Percentiles rank a stretch among this genome's conserved stretches.
These are phyloP conservation scores for Melaleuca alternifolia DNA, from an alignment of 345 rosid genomes.

Conservation along the genomic window DNA sequence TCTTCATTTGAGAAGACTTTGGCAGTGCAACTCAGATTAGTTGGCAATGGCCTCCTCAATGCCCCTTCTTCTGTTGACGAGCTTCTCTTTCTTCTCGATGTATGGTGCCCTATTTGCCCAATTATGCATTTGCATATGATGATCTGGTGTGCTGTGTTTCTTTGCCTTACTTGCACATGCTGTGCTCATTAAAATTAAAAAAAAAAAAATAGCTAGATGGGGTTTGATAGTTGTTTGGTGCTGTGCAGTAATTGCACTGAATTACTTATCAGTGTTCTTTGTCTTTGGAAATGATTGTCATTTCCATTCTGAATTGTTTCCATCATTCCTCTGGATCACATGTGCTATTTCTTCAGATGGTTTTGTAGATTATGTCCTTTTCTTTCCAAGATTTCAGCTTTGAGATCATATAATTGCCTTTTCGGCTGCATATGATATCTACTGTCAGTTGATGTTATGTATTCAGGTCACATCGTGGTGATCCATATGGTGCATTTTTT, in stretches of 20 bases:
- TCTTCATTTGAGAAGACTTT: constrained; percentile 11
- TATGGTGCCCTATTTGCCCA: constrained; percentile 4
- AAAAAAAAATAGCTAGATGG: not conserved
- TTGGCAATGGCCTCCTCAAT: constrained; percentile 39
- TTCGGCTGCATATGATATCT: not conserved
- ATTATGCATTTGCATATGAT: not conserved
- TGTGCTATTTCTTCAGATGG: not conserved
- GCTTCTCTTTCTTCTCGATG: constrained; percentile 44
- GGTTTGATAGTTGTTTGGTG: not conserved
- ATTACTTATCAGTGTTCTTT: not conserved
- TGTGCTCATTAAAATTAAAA: not conserved
- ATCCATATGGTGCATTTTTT: not conserved
- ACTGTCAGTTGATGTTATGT: not conserved
- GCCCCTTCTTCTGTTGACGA: constrained; percentile 40
- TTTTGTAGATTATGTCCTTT: not conserved
- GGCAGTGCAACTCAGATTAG: constrained; percentile 36
- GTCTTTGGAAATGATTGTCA: not conserved
- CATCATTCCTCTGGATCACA: not conserved
- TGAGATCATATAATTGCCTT: not conserved
- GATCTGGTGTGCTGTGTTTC: not conserved
- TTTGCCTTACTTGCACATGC: not conserved
- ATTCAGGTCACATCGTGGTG: not conserved
- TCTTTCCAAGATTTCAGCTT: not conserved
- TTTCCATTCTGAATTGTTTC: not conserved
- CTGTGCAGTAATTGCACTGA: not conserved